phyloP scores from a whole-genome alignment of 2,329 filamentous ascomycete species.

The Ophiostoma piceae region DNA sequence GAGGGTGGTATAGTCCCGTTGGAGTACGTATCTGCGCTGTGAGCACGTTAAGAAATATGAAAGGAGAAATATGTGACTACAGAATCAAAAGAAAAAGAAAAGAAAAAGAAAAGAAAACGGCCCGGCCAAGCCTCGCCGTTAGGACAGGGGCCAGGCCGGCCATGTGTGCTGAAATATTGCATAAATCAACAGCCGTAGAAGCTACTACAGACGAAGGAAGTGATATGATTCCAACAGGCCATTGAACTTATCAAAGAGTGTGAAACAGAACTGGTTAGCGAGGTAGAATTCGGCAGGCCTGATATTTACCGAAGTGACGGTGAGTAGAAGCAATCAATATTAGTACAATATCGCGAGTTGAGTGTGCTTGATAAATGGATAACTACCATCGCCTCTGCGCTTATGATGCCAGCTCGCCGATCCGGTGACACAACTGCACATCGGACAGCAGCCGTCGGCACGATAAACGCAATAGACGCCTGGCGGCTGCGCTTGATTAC shows the following conservation, averaged over 20 bases:
- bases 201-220: background rate
- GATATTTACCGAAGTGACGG: background rate
- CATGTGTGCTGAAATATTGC: background rate
- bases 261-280: background rate
- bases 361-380: no score
- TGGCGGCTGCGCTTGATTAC: background rate
- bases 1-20: background rate
- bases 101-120: background rate
- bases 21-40: background rate
- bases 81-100: background rate
- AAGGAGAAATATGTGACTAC: background rate
- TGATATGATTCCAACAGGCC: background rate
- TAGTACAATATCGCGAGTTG: background rate
- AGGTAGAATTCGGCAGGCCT: background rate
- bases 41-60: background rate
- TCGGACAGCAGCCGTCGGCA: background rate
- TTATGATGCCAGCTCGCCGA: background rate
- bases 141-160: background rate
- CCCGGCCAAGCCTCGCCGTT: background rate
- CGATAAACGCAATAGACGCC: slow-evolving; percentile 12
- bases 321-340: background rate
- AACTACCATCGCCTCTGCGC: no score
- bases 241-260: background rate
- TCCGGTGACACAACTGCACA: background rate
- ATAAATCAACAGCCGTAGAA: background rate